phyloP scores from a whole-genome alignment of 2,329 filamentous ascomycete species.

The Fusarium agapanthi region DNA sequence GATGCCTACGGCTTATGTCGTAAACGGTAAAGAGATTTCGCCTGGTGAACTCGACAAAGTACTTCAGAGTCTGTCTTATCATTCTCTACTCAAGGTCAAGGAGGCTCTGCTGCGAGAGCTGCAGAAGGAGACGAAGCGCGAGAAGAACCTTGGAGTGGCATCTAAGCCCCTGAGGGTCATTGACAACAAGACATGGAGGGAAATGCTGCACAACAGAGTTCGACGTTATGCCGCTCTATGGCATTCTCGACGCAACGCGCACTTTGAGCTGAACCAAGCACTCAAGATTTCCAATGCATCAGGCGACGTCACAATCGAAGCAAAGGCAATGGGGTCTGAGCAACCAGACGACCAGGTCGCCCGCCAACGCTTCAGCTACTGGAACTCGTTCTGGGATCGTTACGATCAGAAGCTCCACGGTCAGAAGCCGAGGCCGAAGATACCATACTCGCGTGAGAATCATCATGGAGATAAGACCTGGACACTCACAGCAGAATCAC shows the following conservation, averaged over 20 bases:
- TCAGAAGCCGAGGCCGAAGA: background rate
- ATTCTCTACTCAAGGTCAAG: slow-evolving; percentile 43
- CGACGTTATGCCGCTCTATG: slow-evolving; percentile 30
- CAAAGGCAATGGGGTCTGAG: background rate
- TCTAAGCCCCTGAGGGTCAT: background rate
- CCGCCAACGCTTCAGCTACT: slow-evolving; percentile 32
- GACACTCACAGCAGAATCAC: background rate
- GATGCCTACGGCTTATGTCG: slow-evolving; percentile 39
- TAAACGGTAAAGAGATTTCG: slow-evolving; percentile 39
- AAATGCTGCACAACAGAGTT: slow-evolving; percentile 32
- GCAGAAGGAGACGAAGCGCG: slow-evolving; percentile 26
- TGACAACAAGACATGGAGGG: slow-evolving; percentile 29
- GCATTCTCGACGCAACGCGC: slow-evolving; percentile 31
- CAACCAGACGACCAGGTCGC: slow-evolving; percentile 25
- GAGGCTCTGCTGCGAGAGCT: slow-evolving; percentile 31
- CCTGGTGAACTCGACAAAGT: slow-evolving; percentile 42
- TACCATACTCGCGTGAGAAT: background rate
- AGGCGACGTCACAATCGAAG: slow-evolving; percentile 5
- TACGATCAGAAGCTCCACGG: slow-evolving; percentile 37
- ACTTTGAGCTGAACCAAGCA: background rate
- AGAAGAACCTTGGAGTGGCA: slow-evolving; percentile 23
- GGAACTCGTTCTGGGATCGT: slow-evolving; percentile 40
- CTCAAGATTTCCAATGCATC: background rate
- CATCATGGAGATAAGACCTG: background rate
- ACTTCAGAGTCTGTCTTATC: slow-evolving; percentile 43